Percentiles rank a stretch among this genome's conserved stretches.
These are phyloP conservation scores for Rutstroemia sp. DNA, from an alignment of 2,329 filamentous ascomycete species.

Conservation along the genomic window DNA sequence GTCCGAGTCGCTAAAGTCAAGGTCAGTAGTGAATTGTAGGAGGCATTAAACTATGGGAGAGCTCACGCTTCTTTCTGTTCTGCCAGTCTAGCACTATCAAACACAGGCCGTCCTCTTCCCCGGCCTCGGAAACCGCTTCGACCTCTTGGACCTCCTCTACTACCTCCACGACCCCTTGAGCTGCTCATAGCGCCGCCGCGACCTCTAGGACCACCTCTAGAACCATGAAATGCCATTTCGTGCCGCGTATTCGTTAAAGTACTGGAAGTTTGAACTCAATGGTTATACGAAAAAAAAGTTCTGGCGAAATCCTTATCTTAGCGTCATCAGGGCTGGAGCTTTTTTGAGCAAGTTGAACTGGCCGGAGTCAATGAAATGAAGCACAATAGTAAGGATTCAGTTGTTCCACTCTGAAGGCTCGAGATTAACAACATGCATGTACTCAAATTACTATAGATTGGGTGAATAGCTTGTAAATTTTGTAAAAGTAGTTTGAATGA, in stretches of 20 bases:
- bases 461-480: too few species aligned
- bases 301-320: slow-evolving; percentile 11
- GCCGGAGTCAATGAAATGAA: background rate
- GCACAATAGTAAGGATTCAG: background rate
- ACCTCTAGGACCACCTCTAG: slow-evolving; percentile 21
- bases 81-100: slow-evolving; percentile 40
- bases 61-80: slow-evolving; percentile 35
- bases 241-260: background rate
- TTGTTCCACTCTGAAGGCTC: background rate
- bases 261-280: background rate
- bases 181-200: slow-evolving; percentile 11
- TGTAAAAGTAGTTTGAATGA: background rate
- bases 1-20: slow-evolving; percentile 18
- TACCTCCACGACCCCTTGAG: slow-evolving; percentile 18
- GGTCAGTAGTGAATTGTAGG: background rate
- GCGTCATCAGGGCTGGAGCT: slow-evolving; percentile 9
- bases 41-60: background rate
- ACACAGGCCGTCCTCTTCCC: slow-evolving; percentile 31
- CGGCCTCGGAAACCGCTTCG: slow-evolving; percentile 22
- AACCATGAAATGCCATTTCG: slow-evolving; percentile 19
- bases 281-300: slow-evolving; percentile 6
- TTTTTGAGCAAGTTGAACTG: background rate
- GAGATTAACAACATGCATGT: too few species aligned
- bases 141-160: slow-evolving; percentile 21
- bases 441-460: too few species aligned